Conservation (phyloP, 1,139 yeast species). For the Debaryomyces subglobosus region DNA sequence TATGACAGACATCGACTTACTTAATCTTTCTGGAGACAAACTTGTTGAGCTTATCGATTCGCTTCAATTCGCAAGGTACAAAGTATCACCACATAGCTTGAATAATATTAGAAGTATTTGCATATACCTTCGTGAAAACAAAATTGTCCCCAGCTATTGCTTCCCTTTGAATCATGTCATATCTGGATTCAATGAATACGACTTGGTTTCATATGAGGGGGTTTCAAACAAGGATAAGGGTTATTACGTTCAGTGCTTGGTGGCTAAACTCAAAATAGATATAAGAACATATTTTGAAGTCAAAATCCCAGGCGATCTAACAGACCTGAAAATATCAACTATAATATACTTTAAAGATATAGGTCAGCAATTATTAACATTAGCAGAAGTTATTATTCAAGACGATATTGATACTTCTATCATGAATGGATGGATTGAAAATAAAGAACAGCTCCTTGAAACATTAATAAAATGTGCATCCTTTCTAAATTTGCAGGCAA, state of each 20-base stretch:
- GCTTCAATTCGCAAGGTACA: neutral
- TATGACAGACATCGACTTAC: neutral
- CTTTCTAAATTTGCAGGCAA: slow-evolving; percentile 14
- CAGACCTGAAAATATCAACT: slow-evolving; percentile 10
- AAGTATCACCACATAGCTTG: neutral
- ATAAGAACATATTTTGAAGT: slow-evolving; percentile 15
- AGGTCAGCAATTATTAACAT: slow-evolving; percentile 4
- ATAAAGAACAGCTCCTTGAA: neutral
- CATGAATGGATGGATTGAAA: slow-evolving; percentile 3
- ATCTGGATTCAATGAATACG: slow-evolving; percentile 4
- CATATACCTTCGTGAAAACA: slow-evolving; percentile 12
- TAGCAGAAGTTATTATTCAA: slow-evolving; percentile 6
- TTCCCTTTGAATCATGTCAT: slow-evolving; percentile 20
- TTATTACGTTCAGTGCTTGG: slow-evolving; percentile 5
- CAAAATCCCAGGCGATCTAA: slow-evolving; percentile 20
- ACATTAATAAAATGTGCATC: slow-evolving; percentile 10
- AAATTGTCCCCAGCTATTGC: slow-evolving; percentile 19
- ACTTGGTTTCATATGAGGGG: neutral
- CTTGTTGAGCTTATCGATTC: neutral
- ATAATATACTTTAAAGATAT: slow-evolving; percentile 7
- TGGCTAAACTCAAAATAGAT: slow-evolving; percentile 10
- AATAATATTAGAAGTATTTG: neutral
- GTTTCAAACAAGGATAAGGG: neutral
- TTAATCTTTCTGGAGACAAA: neutral
- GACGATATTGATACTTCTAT: neutral